Base-by-base conservation (phyloP, 257 asterid genomes). In the Nyctanthes arbortristis region DNA sequence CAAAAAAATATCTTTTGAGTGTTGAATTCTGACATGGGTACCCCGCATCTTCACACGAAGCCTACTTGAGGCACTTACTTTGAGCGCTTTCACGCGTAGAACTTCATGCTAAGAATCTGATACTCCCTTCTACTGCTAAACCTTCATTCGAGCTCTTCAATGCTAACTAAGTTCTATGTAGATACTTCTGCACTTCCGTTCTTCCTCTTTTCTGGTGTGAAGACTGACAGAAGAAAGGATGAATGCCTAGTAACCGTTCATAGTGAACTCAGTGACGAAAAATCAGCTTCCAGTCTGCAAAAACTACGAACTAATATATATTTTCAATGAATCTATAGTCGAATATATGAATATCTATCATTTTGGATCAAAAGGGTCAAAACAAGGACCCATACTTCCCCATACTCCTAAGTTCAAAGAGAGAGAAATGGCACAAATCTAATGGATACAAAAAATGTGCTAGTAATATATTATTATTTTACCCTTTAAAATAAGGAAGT, bases 151-250 rank as follows among this genome's bases (percentile, higher is more conserved):
- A n/a, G n/a, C n/a, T n/a, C n/a, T n/a, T n/a, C n/a, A n/a, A n/a
- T n/a, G n/a, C n/a, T n/a, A n/a, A n/a, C n/a, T n/a, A n/a, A n/a
- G n/a, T n/a, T n/a, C n/a, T n/a, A n/a, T n/a, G n/a, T n/a, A n/a
- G n/a, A n/a, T n/a, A n/a, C n/a, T n/a, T n/a, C n/a, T n/a, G n/a
- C n/a, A n/a, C n/a, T n/a, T n/a, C n/a, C n/a, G n/a, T n/a, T n/a
- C n/a, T n/a, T n/a, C n/a, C n/a, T n/a, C n/a, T n/a, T n/a, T n/a
- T n/a, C n/a, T n/a, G n/a, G n/a, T n/a, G n/a, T n/a, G n/a, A n/a
- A n/a, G n/a, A n/a, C n/a, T n/a, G 68, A 68, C 49, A 27, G 59
- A 20, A n/a, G 40, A 65, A 52, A 40, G 57, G 45, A 45, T 61
- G 61, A 52, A 11, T 31, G 72, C 40, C 65, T 49, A 10, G n/a